Evolutionary conservation across 345 rosid species (phyloP).

Genomic region (Syzygium grande): DNA sequence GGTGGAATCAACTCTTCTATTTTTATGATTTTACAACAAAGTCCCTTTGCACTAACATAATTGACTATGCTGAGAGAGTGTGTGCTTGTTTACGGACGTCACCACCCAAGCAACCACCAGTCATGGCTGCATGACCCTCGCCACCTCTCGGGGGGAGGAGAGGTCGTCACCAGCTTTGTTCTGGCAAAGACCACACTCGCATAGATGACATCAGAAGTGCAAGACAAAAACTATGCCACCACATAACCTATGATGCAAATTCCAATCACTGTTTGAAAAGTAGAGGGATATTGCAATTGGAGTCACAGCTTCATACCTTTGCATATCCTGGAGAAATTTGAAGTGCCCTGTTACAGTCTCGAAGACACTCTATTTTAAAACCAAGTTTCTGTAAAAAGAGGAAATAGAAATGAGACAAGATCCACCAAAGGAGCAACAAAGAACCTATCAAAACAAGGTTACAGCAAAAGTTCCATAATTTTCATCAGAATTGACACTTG

Average conservation of each 20-base stretch:
- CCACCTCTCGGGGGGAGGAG: neutral
- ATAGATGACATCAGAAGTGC: neutral
- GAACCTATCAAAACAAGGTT: neutral
- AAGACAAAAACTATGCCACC: neutral
- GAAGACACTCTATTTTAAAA: constrained; percentile 39
- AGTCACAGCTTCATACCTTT: neutral
- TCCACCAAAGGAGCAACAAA: neutral
- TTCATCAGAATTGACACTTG: neutral
- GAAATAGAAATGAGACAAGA: neutral
- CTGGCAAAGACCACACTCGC: neutral
- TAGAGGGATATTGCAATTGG: neutral
- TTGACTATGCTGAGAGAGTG: neutral
- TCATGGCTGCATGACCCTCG: neutral
- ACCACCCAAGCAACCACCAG: neutral
- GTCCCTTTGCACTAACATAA: neutral
- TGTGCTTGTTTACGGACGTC: neutral
- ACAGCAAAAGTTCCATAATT: too few species aligned
- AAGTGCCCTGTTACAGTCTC: constrained; percentile 74
- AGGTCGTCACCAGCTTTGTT: neutral
- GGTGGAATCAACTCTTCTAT: neutral
- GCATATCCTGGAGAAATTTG: constrained; percentile 55
- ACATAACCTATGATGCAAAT: neutral
- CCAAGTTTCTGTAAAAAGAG: constrained; percentile 12
- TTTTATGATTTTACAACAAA: neutral
- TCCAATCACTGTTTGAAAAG: neutral